A percentile compares a stretch with the other conserved stretches of the same genome.
Evolutionary conservation across 2,329 filamentous ascomycete genomes (phyloP).

Genomic region (Pochonia chlamydosporia): DNA sequence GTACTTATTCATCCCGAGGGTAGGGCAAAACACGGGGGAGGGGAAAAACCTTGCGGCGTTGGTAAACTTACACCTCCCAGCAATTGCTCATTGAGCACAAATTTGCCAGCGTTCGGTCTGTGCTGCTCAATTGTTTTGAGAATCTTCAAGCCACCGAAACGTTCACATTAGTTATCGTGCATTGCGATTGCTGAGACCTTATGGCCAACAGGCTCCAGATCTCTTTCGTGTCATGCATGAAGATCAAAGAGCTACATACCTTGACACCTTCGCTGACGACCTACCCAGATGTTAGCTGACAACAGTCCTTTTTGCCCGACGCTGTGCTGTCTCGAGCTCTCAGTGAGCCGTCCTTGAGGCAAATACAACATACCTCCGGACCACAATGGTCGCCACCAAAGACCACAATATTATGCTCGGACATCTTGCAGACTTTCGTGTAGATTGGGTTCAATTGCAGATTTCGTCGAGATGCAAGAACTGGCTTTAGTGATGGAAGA

Average conservation of each 20-base stretch:
- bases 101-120: constrained; percentile 64
- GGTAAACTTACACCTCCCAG: constrained; percentile 74
- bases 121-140: constrained; percentile 71
- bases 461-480: background rate
- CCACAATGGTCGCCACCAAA: constrained; percentile 81
- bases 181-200: background rate
- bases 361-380: constrained; percentile 61
- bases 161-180: background rate
- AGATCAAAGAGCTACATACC: constrained; percentile 42
- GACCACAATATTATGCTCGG: constrained; percentile 71
- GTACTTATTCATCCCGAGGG: no score
- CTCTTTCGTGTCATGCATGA: background rate
- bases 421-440: constrained; percentile 40
- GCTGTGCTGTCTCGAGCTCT: background rate
- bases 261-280: constrained; percentile 82
- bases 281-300: constrained; percentile 27
- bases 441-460: background rate
- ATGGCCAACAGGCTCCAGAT: background rate
- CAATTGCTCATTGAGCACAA: constrained; percentile 86
- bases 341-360: background rate
- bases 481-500: background rate
- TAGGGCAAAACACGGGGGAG: no score
- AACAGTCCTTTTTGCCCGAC: constrained; percentile 3
- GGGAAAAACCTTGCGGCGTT: background rate
- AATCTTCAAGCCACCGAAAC: constrained; percentile 43